Conservation (phyloP, 768 basidiomycete species). For the Agaricus subrufescens region DNA sequence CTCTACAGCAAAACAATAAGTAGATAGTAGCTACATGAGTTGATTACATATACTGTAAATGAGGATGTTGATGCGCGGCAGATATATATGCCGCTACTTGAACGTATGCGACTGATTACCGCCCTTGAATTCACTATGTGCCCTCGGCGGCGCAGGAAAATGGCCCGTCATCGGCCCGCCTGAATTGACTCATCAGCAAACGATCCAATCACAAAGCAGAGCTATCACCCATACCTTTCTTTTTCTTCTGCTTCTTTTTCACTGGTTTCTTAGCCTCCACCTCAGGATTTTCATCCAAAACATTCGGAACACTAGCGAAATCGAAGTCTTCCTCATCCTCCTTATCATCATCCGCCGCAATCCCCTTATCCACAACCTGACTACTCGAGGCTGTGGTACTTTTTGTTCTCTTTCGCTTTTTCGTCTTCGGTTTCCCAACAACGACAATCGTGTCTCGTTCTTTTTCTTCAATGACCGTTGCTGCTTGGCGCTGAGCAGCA, state of each 20-base stretch:
- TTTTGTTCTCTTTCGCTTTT: slow-evolving; percentile 59
- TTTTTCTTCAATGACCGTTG: slow-evolving; percentile 18
- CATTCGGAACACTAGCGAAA: slow-evolving; percentile 64
- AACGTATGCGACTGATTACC: slow-evolving; percentile 73
- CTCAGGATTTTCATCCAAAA: slow-evolving; percentile 56
- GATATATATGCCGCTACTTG: slow-evolving; percentile 30
- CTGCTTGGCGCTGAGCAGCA: slow-evolving; percentile 44
- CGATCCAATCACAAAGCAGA: not conserved
- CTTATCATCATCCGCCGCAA: not conserved
- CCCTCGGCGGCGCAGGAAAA: slow-evolving; percentile 64
- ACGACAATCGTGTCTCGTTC: slow-evolving; percentile 72
- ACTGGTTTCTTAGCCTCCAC: slow-evolving; percentile 29
- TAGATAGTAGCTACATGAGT: too few species aligned
- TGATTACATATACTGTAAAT: too few species aligned
- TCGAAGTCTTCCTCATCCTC: slow-evolving; percentile 49
- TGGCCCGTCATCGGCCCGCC: slow-evolving; percentile 46
- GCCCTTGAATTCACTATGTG: slow-evolving; percentile 58
- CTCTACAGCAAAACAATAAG: too few species aligned
- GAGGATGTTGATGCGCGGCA: too few species aligned
- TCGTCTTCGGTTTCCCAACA: slow-evolving; percentile 59
- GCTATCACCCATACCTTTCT: slow-evolving; percentile 29
- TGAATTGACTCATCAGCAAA: slow-evolving; percentile 17
- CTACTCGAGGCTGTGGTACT: not conserved
- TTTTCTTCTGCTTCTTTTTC: slow-evolving; percentile 44
- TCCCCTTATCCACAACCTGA: not conserved